These are phyloP conservation scores for Auricularia sp. DNA, from an alignment of 768 basidiomycete species.

Conservation along the genomic window DNA sequence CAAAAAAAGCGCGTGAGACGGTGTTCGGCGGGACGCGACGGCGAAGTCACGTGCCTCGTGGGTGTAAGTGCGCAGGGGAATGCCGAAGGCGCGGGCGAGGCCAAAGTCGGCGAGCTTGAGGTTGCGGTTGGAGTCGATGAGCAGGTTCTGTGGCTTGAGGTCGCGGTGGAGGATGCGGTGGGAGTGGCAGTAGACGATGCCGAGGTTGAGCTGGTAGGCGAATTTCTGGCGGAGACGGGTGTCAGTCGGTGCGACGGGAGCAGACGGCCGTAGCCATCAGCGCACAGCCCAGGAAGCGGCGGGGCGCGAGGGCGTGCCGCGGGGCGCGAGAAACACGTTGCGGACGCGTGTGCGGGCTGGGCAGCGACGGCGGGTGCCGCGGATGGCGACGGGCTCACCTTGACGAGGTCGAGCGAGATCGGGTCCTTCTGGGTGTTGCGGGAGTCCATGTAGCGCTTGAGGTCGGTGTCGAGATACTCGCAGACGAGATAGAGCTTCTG, in stretches of 20 bases:
- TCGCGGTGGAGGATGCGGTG: constrained; percentile 96
- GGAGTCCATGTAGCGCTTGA: constrained; percentile 94
- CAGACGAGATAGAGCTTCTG: constrained; percentile 96
- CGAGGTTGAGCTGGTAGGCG: constrained; percentile 84
- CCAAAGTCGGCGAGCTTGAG: constrained; percentile 97
- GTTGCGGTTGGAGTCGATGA: constrained; percentile 83
- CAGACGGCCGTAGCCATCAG: neutral
- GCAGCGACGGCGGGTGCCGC: neutral
- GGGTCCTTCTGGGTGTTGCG: constrained; percentile 63
- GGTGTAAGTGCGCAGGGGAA: constrained; percentile 97
- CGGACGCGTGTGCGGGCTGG: constrained; percentile 17
- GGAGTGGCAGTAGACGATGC: constrained; percentile 88
- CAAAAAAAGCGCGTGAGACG: neutral
- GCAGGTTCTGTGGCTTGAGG: constrained; percentile 90
- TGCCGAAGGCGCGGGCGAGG: constrained; percentile 92
- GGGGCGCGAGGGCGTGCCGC: neutral
- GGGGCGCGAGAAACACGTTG: constrained; percentile 16
- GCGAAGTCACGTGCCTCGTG: constrained; percentile 61
- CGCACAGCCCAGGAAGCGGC: neutral
- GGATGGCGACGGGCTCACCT: constrained; percentile 42
- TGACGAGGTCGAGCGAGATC: constrained; percentile 62
- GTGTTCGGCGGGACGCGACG: neutral
- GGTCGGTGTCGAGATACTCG: constrained; percentile 93
- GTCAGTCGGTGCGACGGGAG: constrained; percentile 15
- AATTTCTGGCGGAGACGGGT: constrained; percentile 59